A percentile compares a stretch with the other conserved stretches of the same genome.
phyloP scores from a whole-genome alignment of 768 basidiomycete genomes.

The Mycena metata region DNA sequence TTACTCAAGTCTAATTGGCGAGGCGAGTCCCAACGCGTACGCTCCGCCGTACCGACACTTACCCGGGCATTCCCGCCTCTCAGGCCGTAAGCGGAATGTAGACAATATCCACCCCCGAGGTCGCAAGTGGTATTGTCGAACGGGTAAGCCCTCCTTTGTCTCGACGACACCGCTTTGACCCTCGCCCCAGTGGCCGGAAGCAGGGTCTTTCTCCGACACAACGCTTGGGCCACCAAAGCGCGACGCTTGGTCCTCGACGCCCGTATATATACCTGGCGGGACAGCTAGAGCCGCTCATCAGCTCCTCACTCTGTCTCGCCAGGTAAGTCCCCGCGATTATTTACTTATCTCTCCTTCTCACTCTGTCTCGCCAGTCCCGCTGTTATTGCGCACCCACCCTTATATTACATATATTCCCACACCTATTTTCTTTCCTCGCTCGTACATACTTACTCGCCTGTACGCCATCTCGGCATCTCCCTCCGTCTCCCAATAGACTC shows the following conservation, averaged over 20 bases:
- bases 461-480: no score
- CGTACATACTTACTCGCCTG: no score
- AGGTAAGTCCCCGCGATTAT: not conserved
- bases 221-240: not conserved
- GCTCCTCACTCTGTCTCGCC: constrained; percentile 1
- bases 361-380: not conserved
- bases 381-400: not conserved
- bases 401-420: no score
- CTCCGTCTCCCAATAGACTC: no score
- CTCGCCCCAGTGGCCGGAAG: constrained; percentile 1
- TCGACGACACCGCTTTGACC: constrained; percentile 10
- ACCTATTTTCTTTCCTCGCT: no score
- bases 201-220: not conserved
- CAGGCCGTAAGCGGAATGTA: constrained; percentile 8
- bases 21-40: not conserved
- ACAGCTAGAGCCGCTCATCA: not conserved
- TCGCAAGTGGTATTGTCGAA: constrained; percentile 4
- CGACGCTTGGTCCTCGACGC: not conserved
- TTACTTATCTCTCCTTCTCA: not conserved
- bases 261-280: not conserved
- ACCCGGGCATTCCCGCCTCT: constrained; percentile 1
- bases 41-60: not conserved
- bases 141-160: constrained; percentile 7
- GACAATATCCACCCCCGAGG: constrained; percentile 8
- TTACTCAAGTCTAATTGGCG: constrained; percentile 18